Evolutionary conservation across 768 basidiomycete genomes (phyloP).

Genomic region (Leccinum pellstonianum): DNA sequence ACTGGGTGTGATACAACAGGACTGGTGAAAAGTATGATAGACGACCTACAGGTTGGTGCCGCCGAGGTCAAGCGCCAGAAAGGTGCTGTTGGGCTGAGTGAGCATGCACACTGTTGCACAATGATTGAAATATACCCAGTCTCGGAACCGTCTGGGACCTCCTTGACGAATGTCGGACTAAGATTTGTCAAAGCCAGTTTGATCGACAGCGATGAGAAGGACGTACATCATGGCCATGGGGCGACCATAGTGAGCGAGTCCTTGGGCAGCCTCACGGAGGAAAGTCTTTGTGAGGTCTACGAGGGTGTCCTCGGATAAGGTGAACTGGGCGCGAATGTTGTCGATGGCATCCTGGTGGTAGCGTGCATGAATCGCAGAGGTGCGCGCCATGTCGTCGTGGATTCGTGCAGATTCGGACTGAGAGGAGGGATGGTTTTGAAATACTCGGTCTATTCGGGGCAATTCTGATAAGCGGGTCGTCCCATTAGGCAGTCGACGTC

Average conservation of each 20-base stretch:
- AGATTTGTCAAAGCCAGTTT: not conserved
- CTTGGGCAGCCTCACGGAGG: slow-evolving; percentile 73
- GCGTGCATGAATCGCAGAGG: slow-evolving; percentile 42
- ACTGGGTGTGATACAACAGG: slow-evolving; percentile 2
- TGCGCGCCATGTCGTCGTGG: slow-evolving; percentile 33
- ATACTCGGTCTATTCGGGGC: not conserved
- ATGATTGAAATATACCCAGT: slow-evolving; percentile 61
- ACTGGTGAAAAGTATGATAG: not conserved
- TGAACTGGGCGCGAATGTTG: slow-evolving; percentile 71
- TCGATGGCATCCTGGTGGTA: slow-evolving; percentile 53
- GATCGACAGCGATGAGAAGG: not conserved
- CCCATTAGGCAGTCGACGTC: slow-evolving; percentile 13
- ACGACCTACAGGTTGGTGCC: slow-evolving; percentile 90
- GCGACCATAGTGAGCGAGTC: slow-evolving; percentile 69
- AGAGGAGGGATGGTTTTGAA: not conserved
- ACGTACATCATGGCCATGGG: slow-evolving; percentile 91
- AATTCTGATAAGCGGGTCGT: not conserved
- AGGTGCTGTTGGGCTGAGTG: slow-evolving; percentile 58
- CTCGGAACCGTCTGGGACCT: slow-evolving; percentile 91
- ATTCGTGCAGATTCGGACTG: not conserved
- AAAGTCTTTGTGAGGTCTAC: slow-evolving; percentile 74
- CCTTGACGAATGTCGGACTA: slow-evolving; percentile 94
- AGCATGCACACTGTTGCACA: slow-evolving; percentile 1
- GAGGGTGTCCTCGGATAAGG: slow-evolving; percentile 59
- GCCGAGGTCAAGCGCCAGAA: slow-evolving; percentile 93